These are phyloP conservation scores for Zancudomyces culisetae DNA, from an alignment of 371 early-diverging fungal species.

Conservation along the genomic window DNA sequence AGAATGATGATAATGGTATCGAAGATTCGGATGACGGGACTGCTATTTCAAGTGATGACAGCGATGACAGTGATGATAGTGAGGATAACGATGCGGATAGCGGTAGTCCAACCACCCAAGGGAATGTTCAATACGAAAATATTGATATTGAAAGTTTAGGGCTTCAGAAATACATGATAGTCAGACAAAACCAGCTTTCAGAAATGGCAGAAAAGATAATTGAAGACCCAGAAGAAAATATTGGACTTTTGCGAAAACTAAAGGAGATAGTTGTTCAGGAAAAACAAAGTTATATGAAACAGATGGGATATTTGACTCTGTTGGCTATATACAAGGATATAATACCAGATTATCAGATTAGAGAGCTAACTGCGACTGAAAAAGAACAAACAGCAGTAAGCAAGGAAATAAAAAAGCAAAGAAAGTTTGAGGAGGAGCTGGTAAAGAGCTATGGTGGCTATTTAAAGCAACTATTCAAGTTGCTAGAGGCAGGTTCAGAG, in stretches of 20 bases:
- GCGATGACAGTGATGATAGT: not conserved
- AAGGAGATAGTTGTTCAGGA: not conserved
- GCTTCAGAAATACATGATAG: conserved; percentile 31
- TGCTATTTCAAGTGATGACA: not conserved
- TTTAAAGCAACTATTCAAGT: conserved; percentile 39
- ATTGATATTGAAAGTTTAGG: not conserved
- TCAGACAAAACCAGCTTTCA: conserved; percentile 62
- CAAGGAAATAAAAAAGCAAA: conserved; percentile 69
- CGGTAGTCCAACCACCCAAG: not conserved
- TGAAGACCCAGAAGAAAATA: conserved; percentile 56
- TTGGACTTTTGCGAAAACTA: not conserved
- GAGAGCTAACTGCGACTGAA: conserved; percentile 65
- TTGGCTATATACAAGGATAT: conserved; percentile 84
- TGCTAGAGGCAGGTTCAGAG: not conserved
- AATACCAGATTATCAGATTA: conserved; percentile 85
- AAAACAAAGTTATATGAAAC: conserved; percentile 20
- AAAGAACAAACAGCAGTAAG: conserved; percentile 50
- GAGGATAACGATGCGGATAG: not conserved
- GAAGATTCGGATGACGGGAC: not conserved
- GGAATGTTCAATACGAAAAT: not conserved
- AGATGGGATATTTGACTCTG: conserved; percentile 63
- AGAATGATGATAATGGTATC: conserved; percentile 2
- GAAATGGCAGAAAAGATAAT: conserved; percentile 45
- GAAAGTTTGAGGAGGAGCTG: conserved; percentile 66
- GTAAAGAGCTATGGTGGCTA: conserved; percentile 63